phyloP scores from a whole-genome alignment of 345 rosid genomes.

The Syzygium grande region DNA sequence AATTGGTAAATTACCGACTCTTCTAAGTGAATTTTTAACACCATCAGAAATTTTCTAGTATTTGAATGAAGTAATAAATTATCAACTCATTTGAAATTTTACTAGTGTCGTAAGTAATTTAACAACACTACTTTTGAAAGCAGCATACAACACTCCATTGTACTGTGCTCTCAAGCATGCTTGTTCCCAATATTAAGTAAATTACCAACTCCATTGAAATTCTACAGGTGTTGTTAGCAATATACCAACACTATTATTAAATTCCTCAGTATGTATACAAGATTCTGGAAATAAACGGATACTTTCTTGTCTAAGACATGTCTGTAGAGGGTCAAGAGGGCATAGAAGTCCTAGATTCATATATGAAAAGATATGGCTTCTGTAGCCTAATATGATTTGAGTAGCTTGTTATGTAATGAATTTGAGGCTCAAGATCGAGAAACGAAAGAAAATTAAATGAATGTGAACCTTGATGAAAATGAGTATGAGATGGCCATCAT shows the following conservation, averaged over 20 bases:
- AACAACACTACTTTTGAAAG: neutral
- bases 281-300: too few relatives aligned
- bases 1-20: neutral
- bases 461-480: too few relatives aligned
- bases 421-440: neutral
- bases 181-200: neutral
- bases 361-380: too few relatives aligned
- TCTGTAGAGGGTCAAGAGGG: too few relatives aligned
- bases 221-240: neutral
- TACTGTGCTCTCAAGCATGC: too few relatives aligned
- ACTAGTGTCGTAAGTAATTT: neutral
- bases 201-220: neutral
- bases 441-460: too few relatives aligned
- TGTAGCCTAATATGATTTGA: too few relatives aligned
- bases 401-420: rapidly evolving
- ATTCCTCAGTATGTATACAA: neutral
- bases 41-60: too few relatives aligned
- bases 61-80: neutral
- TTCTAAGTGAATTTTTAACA: neutral
- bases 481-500: too few relatives aligned
- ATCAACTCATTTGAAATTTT: too few relatives aligned
- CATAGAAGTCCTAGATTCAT: too few relatives aligned
- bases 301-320: too few relatives aligned
- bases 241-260: neutral
- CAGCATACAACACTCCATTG: neutral